Evolutionary conservation across 768 basidiomycete genomes (phyloP), one percentile per base, ranked within the genome.

Genomic region (Strobilomyces dryophilus): DNA sequence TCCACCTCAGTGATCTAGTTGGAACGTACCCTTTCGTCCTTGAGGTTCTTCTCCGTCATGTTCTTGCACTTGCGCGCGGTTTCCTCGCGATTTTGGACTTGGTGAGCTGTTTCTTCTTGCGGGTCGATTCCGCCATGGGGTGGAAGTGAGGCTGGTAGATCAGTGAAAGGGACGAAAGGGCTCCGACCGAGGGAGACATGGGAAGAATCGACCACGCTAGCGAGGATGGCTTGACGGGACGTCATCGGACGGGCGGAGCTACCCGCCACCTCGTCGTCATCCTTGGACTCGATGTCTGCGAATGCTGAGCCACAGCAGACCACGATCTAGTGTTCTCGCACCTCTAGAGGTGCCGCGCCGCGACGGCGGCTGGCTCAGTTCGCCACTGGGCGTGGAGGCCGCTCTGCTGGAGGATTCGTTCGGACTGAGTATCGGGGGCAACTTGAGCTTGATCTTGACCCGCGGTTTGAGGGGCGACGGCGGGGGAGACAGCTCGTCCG

Each of bases 1-100:
- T 8, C 27, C 4, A 8, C 27, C n/a, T n/a, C n/a, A n/a, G 27
- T 27, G 27, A 4, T 27, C 8, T 27, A 27, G 27, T 27, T 27
- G 27, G 27, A 27, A 27, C 27, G 4, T 8, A 27, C 27, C 27
- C 89, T 91, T 69, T 56, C 55, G 37, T 56, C 55, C 15, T 56
- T 46, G 36, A 56, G 55, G 18, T 56, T 56, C 52, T 56, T 56
- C 45, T 56, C 55, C 15, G 55, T 56, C n/a, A 92, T 70, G 61
- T 90, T 87, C 61, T 82, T 87, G 49, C 92, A 77, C 70, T 92
- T 93, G 35, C 90, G 74, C 0, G 89, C 88, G 0, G 85, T 89
- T 65, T 94, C 92, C 61, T 92, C 88, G 18, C 85, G 76, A 90
- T 73, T 66, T 91, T 88, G 2, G 80, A 76, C 54, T 86, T 85